Conservation (phyloP, 306 rosid genomes). For the Acacia melanoxylon region DNA sequence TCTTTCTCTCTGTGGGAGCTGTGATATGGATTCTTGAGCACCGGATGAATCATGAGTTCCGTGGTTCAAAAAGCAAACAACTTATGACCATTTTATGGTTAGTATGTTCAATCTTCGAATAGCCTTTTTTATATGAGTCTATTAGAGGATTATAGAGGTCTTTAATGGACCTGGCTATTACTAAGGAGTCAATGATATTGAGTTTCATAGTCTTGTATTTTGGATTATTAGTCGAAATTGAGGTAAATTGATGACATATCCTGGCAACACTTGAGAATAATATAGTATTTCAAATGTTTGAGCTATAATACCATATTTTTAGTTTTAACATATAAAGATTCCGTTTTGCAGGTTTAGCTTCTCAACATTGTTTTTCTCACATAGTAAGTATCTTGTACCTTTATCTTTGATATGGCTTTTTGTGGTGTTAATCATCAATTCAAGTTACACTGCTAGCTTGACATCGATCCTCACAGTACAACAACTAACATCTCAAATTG, state of each 20-base stretch:
- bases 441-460: slow-evolving; percentile 95
- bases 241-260: background rate
- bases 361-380: slow-evolving; percentile 93
- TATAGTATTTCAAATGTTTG: background rate
- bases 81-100: slow-evolving; percentile 79
- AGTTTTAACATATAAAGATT: slow-evolving; percentile 16
- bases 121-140: background rate
- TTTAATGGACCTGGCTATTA: background rate
- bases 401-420: slow-evolving; percentile 68
- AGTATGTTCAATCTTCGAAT: slow-evolving; percentile 33
- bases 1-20: slow-evolving; percentile 73
- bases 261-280: slow-evolving; percentile 3
- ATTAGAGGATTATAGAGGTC: background rate
- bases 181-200: background rate
- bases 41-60: slow-evolving; percentile 71
- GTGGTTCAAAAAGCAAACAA: slow-evolving; percentile 81
- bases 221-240: background rate
- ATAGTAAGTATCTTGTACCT: slow-evolving; percentile 54
- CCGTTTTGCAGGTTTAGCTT: slow-evolving; percentile 79
- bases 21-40: slow-evolving; percentile 98
- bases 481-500: slow-evolving; percentile 69
- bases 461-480: slow-evolving; percentile 86
- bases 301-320: slow-evolving; percentile 8
- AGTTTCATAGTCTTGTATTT: background rate
- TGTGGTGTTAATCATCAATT: slow-evolving; percentile 85